These are phyloP conservation scores for Salvia sclarea DNA, from an alignment of 305 asterid species.

Conservation along the genomic window DNA sequence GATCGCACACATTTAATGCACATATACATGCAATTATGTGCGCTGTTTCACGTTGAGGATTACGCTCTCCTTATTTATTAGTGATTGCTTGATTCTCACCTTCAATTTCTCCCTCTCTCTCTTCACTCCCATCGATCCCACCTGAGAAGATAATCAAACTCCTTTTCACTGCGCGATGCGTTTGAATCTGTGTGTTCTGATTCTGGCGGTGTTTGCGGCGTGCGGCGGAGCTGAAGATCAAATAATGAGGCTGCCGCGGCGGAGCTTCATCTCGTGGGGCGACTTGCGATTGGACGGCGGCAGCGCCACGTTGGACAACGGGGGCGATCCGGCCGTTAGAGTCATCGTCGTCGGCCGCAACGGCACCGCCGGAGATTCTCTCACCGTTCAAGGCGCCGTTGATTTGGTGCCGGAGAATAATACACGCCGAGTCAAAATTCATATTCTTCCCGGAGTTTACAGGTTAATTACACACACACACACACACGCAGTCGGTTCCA, in stretches of 20 bases:
- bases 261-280: conserved; percentile 54
- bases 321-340: conserved; percentile 11
- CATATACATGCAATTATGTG: conserved; percentile 6
- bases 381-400: conserved; percentile 72
- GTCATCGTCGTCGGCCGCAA: conserved; percentile 51
- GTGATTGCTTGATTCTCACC: too few relatives aligned
- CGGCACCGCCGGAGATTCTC: conserved; percentile 60
- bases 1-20: background rate
- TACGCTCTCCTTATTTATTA: conserved; percentile 62
- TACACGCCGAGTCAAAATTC: conserved; percentile 53
- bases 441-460: conserved; percentile 73
- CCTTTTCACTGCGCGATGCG: conserved; percentile 12
- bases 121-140: conserved; percentile 29
- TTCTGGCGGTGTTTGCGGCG: conserved; percentile 19
- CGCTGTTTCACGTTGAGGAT: background rate
- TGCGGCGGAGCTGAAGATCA: conserved; percentile 20
- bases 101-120: too few relatives aligned
- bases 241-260: background rate
- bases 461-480: conserved; percentile 40
- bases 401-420: conserved; percentile 66
- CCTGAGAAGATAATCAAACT: background rate
- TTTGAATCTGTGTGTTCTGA: conserved; percentile 31
- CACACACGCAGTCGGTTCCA: background rate
- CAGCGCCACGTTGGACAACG: conserved; percentile 26
- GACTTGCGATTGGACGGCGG: conserved; percentile 49